phyloP scores from a whole-genome alignment of 371 early-diverging fungal species.

The Coemansia sp. region DNA sequence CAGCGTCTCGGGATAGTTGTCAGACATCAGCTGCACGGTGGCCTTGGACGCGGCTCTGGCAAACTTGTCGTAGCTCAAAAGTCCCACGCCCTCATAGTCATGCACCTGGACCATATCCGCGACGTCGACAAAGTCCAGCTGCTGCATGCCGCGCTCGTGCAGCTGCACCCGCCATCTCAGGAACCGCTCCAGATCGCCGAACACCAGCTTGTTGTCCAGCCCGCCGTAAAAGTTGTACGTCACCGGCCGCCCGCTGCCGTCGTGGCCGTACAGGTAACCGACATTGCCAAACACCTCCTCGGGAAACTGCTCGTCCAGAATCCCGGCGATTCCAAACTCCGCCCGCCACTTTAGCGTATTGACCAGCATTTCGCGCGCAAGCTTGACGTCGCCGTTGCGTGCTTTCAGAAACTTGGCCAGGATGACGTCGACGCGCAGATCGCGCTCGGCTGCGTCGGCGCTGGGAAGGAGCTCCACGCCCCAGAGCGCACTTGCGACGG shows the following conservation, averaged over 20 bases:
- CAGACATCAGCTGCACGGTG: constrained; percentile 60
- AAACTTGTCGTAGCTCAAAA: constrained; percentile 55
- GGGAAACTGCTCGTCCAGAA: constrained; percentile 59
- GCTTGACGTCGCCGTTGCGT: constrained; percentile 51
- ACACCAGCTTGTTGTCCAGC: constrained; percentile 58
- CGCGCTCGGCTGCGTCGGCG: constrained; percentile 47
- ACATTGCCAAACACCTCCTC: constrained; percentile 53
- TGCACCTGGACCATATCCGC: constrained; percentile 66
- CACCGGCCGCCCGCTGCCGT: constrained; percentile 58
- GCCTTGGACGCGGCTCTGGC: constrained; percentile 58
- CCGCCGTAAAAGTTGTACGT: constrained; percentile 66
- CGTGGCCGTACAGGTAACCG: constrained; percentile 56
- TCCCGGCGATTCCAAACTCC: constrained; percentile 53
- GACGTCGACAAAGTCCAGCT: constrained; percentile 57
- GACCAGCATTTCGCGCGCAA: constrained; percentile 57
- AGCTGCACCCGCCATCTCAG: constrained; percentile 66
- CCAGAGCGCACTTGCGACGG: constrained; percentile 55
- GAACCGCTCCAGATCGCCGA: constrained; percentile 59
- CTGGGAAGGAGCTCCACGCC: constrained; percentile 50
- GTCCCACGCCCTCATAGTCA: constrained; percentile 60
- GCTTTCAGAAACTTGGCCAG: constrained; percentile 61
- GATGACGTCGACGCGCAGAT: constrained; percentile 59
- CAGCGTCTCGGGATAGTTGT: constrained; percentile 66
- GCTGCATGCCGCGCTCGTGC: constrained; percentile 59
- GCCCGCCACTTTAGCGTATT: constrained; percentile 59